Evolutionary conservation across 1,139 yeast species (phyloP).

Genomic region (Saccharomyces pastorianus): DNA sequence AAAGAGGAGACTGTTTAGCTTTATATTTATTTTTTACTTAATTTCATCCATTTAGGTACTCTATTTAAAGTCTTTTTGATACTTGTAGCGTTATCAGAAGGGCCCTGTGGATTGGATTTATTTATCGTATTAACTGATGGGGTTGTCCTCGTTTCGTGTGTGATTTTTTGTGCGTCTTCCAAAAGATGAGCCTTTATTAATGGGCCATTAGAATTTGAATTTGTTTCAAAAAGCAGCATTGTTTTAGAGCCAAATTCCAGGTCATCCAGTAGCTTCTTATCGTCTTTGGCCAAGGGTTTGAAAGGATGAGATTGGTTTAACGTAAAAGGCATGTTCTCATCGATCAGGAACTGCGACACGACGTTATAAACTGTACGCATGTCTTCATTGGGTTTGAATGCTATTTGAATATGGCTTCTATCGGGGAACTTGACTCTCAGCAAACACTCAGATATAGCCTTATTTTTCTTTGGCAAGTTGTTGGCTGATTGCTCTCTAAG

Average conservation of each 20-base stretch:
- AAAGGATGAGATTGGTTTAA: slow-evolving; percentile 43
- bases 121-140: background rate
- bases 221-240: slow-evolving; percentile 27
- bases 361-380: slow-evolving; percentile 38
- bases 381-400: slow-evolving; percentile 35
- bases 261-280: slow-evolving; percentile 17
- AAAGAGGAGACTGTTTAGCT: background rate
- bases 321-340: slow-evolving; percentile 33
- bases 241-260: slow-evolving; percentile 31
- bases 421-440: slow-evolving; percentile 51
- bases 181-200: slow-evolving; percentile 28
- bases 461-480: slow-evolving; percentile 11
- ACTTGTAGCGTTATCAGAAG: background rate
- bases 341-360: slow-evolving; percentile 24
- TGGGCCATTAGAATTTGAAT: slow-evolving; percentile 11
- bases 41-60: slow-evolving; percentile 35
- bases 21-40: slow-evolving; percentile 30
- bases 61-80: slow-evolving; percentile 16
- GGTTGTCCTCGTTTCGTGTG: background rate
- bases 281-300: slow-evolving; percentile 25
- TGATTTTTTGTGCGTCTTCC: slow-evolving; percentile 6
- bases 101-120: background rate
- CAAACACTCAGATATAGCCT: slow-evolving; percentile 24
- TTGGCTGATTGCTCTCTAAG: slow-evolving; percentile 26
- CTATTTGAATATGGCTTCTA: slow-evolving; percentile 41